Evolutionary conservation across 208 protist genomes (phyloP).

Genomic region (Zelonia costaricensis): DNA sequence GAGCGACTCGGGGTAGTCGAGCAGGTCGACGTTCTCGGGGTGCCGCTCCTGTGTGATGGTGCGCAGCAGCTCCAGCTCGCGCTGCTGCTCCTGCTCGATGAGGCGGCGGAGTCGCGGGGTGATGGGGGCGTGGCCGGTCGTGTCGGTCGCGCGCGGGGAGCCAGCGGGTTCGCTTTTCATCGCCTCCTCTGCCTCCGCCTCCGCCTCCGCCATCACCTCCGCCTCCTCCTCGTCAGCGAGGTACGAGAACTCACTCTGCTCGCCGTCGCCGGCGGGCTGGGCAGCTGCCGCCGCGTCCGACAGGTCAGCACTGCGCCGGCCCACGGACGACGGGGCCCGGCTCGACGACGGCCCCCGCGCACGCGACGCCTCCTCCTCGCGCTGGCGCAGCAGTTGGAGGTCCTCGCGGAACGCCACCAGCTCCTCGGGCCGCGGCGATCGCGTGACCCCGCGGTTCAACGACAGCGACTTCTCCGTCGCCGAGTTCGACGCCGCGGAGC

Average conservation of each 20-base stretch:
- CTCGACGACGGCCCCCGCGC: too few relatives aligned
- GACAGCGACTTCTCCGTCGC: not conserved
- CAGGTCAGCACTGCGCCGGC: too few relatives aligned
- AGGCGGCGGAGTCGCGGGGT: conserved; percentile 31
- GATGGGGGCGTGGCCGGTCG: conserved; percentile 45
- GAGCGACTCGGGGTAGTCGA: conserved; percentile 14
- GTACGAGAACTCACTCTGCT: not conserved
- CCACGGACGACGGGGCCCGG: not conserved
- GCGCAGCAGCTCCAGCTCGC: conserved; percentile 34
- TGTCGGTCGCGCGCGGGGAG: conserved; percentile 23
- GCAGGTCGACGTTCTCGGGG: conserved; percentile 15
- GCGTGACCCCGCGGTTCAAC: not conserved
- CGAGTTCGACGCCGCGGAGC: not conserved
- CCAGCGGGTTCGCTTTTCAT: not conserved
- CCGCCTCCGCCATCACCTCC: not conserved
- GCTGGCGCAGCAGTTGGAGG: conserved; percentile 14
- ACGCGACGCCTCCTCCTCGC: conserved; percentile 3
- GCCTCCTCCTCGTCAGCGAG: not conserved
- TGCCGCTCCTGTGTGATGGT: conserved; percentile 16
- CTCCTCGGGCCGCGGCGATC: conserved; percentile 1
- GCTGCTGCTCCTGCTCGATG: conserved; percentile 37
- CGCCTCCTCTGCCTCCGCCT: not conserved
- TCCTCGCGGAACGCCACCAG: conserved; percentile 19
- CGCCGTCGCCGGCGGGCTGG: not conserved
- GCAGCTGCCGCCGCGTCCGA: not conserved